These are phyloP conservation scores for Panicum virgatum DNA, from an alignment of 202 grass and related monocot genomes.

Conservation along the genomic window DNA sequence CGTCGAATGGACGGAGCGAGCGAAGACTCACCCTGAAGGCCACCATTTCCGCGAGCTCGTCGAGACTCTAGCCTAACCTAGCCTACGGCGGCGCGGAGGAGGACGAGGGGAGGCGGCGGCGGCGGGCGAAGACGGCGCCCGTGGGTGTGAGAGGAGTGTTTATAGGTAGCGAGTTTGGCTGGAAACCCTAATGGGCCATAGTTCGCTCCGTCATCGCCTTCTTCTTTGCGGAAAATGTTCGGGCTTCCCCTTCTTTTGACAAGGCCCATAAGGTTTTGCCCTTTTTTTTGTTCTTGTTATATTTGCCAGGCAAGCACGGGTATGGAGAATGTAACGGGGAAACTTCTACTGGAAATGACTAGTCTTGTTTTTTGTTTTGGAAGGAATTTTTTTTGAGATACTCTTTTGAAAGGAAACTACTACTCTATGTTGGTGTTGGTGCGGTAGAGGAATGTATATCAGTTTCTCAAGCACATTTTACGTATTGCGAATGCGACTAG, in stretches of 20 bases:
- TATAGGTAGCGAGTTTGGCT: conserved; percentile 6
- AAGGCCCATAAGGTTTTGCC: background rate
- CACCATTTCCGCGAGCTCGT: conserved; percentile 58
- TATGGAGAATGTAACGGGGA: too few relatives aligned
- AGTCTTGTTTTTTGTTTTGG: too few relatives aligned
- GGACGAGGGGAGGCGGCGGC: background rate
- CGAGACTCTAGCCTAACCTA: conserved; percentile 37
- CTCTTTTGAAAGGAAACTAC: too few relatives aligned
- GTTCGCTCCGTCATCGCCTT: background rate
- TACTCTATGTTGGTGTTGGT: too few relatives aligned
- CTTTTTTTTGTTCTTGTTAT: background rate
- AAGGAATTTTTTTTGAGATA: too few relatives aligned
- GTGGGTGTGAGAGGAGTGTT: background rate
- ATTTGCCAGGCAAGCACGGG: too few relatives aligned
- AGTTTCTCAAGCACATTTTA: background rate
- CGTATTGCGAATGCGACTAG: background rate
- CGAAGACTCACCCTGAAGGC: conserved; percentile 59
- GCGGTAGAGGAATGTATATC: too few relatives aligned
- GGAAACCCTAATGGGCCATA: conserved; percentile 58
- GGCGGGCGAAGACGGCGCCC: conserved; percentile 23
- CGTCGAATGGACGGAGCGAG: background rate
- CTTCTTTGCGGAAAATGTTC: background rate
- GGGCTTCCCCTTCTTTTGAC: background rate
- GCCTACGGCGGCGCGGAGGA: background rate
- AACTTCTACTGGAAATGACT: too few relatives aligned